Evolutionary conservation across 75 land plant species (phyloP), one percentile per base, ranked within the genome.

Genomic region (Pinus taeda): DNA sequence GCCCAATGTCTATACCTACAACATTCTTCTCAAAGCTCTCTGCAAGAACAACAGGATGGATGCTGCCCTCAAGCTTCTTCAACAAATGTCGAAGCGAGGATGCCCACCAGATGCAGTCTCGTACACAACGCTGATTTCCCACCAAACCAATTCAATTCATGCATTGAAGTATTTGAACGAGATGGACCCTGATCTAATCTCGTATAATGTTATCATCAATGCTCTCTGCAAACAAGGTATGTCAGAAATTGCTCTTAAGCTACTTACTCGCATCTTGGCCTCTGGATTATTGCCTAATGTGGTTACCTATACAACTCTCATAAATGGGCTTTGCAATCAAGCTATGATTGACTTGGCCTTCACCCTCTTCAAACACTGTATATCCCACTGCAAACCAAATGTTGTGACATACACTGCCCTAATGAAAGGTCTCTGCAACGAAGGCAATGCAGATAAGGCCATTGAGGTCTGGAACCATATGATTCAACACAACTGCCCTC

Each of bases 1-100:
- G 70, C 94, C 91, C 6, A 90, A 92, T 76, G 81, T 86, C n/a
- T 86, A 73, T 60, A 89, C 91, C 3, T 92, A 89, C 71, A 87
- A 87, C 69, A 85, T 88, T 60, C 83, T 92, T 30, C 71, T 92
- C 63, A 84, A 89, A 24, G 91, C 89, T 1, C 61, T 92, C 57
- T 92, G 91, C 78, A 81, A 85, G 83, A 87, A 90, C 57, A 63
- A 82, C 45, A 63, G 81, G 71, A 65, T 87, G 4, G 91, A 87
- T 78, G 88, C 62, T 57, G 91, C 94, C 0, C 56, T 56, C 33
- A 82, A 83, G 70, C 71, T 91, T 75, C 81, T 91, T 20, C 71
- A 9, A 14, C 90, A 88, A 66, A 89, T 92, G 90, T 75, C 84
- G 6, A 75, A 72, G 1, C 84, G 75, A 57, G 88, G 86, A 11